Percentiles rank a stretch among this genome's conserved stretches.
These are phyloP conservation scores for Cucurbita moschata DNA, from an alignment of 306 rosid species.

Conservation along the genomic window DNA sequence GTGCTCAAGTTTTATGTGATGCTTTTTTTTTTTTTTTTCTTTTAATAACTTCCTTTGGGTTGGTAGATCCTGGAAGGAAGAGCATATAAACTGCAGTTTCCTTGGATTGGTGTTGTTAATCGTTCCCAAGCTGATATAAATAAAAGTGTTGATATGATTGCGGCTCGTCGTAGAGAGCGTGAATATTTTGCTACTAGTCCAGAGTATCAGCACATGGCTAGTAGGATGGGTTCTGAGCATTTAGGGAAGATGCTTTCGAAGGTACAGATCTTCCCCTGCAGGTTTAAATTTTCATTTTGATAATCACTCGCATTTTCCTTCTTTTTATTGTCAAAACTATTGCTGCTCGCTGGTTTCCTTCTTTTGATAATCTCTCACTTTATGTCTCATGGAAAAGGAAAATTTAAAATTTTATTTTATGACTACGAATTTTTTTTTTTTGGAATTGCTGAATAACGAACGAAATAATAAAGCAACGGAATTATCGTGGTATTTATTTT, in stretches of 20 bases:
- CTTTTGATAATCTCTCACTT: neutral
- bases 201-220: slow-evolving; percentile 26
- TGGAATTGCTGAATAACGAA: no score
- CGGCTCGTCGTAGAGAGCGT: slow-evolving; percentile 29
- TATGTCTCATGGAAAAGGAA: neutral
- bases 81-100: slow-evolving; percentile 31
- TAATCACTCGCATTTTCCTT: neutral
- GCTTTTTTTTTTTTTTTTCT: neutral
- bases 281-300: neutral
- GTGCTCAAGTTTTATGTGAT: neutral
- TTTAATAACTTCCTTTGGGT: neutral
- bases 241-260: slow-evolving; percentile 34
- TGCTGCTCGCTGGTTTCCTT: no score
- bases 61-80: slow-evolving; percentile 30
- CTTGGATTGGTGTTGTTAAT: slow-evolving; percentile 39
- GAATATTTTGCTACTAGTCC: slow-evolving; percentile 25
- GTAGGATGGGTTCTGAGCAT: slow-evolving; percentile 38
- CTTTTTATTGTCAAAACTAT: neutral
- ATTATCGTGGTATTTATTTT: no score
- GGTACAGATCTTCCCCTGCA: slow-evolving; percentile 7
- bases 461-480: no score
- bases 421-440: no score
- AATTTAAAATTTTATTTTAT: neutral
- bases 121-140: slow-evolving; percentile 44
- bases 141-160: slow-evolving; percentile 35